Evolutionary conservation across 441 rosid genomes (phyloP).

Genomic region (Monsonia emarginata): DNA sequence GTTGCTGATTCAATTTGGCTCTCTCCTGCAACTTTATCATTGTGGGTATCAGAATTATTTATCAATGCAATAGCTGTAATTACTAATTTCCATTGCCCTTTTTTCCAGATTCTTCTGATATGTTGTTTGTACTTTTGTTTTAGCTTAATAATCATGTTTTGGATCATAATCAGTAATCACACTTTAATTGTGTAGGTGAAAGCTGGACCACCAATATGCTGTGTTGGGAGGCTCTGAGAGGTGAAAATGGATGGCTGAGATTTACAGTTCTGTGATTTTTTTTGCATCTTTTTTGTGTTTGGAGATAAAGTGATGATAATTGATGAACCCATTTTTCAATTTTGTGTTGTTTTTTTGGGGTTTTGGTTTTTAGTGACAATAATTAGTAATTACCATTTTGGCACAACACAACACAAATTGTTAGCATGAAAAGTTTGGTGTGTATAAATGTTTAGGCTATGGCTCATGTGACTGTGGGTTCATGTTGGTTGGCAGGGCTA

Average conservation of each 20-base stretch:
- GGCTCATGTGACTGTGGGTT: neutral
- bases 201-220: neutral
- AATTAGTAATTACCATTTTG: too few relatives aligned
- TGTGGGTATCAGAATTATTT: too few relatives aligned
- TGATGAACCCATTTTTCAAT: constrained; percentile 8
- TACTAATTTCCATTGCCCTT: too few relatives aligned
- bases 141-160: too few relatives aligned
- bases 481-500: neutral
- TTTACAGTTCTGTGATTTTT: constrained; percentile 20
- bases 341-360: constrained; percentile 4
- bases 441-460: neutral
- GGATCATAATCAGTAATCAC: too few relatives aligned
- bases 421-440: constrained; percentile 9
- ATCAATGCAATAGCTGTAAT: too few relatives aligned
- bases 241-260: constrained; percentile 19
- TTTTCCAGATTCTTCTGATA: too few relatives aligned
- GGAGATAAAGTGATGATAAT: too few relatives aligned
- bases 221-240: neutral
- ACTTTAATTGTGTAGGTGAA: neutral
- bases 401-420: constrained; percentile 13
- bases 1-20: too few relatives aligned
- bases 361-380: too few relatives aligned
- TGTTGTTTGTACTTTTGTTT: too few relatives aligned
- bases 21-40: too few relatives aligned
- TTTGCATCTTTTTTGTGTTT: constrained; percentile 12